These are phyloP conservation scores for Gymnopus androsaceus DNA, from an alignment of 1,284 basidiomycete species.

Conservation along the genomic window DNA sequence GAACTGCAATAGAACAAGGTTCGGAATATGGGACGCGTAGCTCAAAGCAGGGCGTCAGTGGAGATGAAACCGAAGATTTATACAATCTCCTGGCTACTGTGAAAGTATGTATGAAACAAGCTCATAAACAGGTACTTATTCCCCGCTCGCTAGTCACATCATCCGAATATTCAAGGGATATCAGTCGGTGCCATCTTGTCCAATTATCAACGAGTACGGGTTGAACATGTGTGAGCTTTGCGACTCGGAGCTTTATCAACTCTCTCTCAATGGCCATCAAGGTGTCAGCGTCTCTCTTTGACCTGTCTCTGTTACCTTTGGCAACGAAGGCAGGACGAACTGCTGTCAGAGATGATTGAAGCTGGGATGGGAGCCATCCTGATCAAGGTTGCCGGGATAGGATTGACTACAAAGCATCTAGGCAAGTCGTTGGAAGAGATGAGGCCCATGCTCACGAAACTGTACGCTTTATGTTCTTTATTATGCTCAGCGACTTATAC, in stretches of 20 bases:
- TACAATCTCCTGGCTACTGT: constrained; percentile 76
- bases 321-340: constrained; percentile 86
- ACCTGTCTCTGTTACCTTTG: constrained; percentile 90
- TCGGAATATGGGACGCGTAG: constrained; percentile 81
- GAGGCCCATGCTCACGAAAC: constrained; percentile 69
- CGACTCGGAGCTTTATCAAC: neutral
- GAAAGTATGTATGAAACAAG: constrained; percentile 54
- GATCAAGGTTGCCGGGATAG: constrained; percentile 97
- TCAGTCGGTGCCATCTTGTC: constrained; percentile 97
- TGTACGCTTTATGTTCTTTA: constrained; percentile 47
- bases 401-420: constrained; percentile 78
- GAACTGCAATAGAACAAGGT: constrained; percentile 79
- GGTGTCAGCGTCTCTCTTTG: constrained; percentile 80
- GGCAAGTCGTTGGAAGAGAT: constrained; percentile 80
- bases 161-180: constrained; percentile 87
- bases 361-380: constrained; percentile 82
- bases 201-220: constrained; percentile 94
- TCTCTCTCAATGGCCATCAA: constrained; percentile 12
- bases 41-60: constrained; percentile 54
- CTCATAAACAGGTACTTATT: constrained; percentile 8
- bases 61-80: constrained; percentile 97
- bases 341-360: constrained; percentile 86
- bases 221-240: constrained; percentile 88
- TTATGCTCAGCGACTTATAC: constrained; percentile 1
- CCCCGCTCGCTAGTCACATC: constrained; percentile 50